Conservation (phyloP, 1,139 yeast species). For the Arxiozyma telluris region DNA sequence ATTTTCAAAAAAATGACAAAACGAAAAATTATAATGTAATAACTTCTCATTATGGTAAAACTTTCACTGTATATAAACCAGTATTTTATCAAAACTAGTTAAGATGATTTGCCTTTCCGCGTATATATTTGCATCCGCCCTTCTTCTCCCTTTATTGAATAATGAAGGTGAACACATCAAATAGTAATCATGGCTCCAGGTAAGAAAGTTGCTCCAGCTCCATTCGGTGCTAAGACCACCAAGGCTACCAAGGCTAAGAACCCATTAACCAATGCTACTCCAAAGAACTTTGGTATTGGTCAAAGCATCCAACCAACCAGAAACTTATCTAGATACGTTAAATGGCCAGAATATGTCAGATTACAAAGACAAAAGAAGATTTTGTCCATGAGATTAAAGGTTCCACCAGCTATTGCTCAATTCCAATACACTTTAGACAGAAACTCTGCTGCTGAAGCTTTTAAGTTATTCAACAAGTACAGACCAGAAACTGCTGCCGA, state of each 20-base stretch:
- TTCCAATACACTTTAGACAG: constrained; percentile 92
- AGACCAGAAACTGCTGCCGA: constrained; percentile 95
- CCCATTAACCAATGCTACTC: constrained; percentile 79
- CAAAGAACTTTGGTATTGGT: constrained; percentile 95
- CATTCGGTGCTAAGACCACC: constrained; percentile 48
- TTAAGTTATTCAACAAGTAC: constrained; percentile 96
- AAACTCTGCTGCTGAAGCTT: constrained; percentile 94
- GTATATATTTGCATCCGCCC: too few species aligned
- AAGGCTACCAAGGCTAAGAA: constrained; percentile 42
- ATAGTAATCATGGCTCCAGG: constrained; percentile 47
- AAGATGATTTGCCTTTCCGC: background rate
- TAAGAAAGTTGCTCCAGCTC: constrained; percentile 89
- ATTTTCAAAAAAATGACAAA: too few species aligned
- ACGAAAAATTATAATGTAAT: background rate
- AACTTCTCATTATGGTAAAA: background rate
- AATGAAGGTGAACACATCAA: constrained; percentile 5
- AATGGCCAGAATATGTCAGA: constrained; percentile 98
- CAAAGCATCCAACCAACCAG: constrained; percentile 92
- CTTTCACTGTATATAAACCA: too few species aligned
- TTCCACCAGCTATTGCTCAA: constrained; percentile 96
- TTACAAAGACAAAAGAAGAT: constrained; percentile 97
- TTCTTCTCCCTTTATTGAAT: constrained; percentile 1
- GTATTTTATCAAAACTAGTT: background rate
- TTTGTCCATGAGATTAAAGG: constrained; percentile 89
- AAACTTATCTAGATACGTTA: constrained; percentile 91